These are phyloP conservation scores for Glarea lozoyensis DNA, from an alignment of 495 filamentous ascomycete species.

Conservation along the genomic window DNA sequence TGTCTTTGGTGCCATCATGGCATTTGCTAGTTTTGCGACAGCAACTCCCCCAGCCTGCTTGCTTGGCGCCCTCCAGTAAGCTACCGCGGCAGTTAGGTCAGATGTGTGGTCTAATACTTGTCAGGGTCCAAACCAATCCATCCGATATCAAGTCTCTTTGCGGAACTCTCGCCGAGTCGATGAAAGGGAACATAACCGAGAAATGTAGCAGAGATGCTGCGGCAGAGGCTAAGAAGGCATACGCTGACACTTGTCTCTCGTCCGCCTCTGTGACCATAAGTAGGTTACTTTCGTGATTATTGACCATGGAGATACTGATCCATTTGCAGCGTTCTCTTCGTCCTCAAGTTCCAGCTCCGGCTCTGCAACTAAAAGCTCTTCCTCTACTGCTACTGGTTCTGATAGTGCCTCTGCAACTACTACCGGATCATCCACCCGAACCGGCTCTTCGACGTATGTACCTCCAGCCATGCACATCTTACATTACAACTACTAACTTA, in stretches of 20 bases:
- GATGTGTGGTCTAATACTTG: not conserved
- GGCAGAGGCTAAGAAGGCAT: conserved; percentile 21
- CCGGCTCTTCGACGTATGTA: too few species aligned
- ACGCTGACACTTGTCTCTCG: conserved; percentile 25
- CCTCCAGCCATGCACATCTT: too few species aligned
- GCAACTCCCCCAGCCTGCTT: conserved; percentile 27
- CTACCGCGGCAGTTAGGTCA: not conserved
- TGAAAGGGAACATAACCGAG: conserved; percentile 26
- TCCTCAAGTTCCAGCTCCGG: conserved; percentile 4
- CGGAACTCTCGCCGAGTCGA: conserved; percentile 18
- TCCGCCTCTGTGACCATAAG: conserved; percentile 23
- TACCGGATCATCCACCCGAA: conserved; percentile 5
- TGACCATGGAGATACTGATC: not conserved
- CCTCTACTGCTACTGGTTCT: conserved; percentile 4
- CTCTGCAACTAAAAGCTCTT: conserved; percentile 8
- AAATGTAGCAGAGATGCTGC: conserved; percentile 20
- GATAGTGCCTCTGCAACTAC: not conserved
- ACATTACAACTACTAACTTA: not conserved
- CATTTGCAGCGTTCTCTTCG: conserved; percentile 1
- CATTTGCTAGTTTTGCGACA: conserved; percentile 21
- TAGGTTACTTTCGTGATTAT: not conserved
- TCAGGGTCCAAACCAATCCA: conserved; percentile 25
- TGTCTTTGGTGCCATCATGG: conserved; percentile 22
- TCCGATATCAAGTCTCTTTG: conserved; percentile 25
- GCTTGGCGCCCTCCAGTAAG: conserved; percentile 21